phyloP scores from a whole-genome alignment of 73 alveolate genomes.

The Symbiodinium natans region DNA sequence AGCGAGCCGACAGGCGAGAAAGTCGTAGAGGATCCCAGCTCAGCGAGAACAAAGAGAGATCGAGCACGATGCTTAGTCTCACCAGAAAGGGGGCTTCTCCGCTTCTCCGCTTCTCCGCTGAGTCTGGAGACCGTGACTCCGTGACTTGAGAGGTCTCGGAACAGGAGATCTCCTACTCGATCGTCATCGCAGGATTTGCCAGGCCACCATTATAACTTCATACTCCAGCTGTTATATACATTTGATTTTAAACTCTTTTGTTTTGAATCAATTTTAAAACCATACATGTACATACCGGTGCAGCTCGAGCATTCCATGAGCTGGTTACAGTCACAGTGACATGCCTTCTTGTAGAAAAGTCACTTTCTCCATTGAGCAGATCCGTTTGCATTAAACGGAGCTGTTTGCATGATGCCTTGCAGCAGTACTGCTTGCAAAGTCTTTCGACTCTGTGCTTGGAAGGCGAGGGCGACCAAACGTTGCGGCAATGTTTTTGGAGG shows the following conservation, averaged over 20 bases:
- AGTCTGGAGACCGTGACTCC: not conserved
- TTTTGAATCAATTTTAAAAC: no score
- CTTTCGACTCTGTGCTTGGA: no score
- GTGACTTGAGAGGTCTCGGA: conserved; percentile 24
- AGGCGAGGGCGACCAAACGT: not conserved
- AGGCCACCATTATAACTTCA: not conserved
- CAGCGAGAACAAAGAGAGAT: no score
- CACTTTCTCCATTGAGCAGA: no score
- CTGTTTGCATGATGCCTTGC: no score
- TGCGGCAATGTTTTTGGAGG: not conserved
- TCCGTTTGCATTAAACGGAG: no score
- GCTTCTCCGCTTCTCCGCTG: not conserved
- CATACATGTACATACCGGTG: no score
- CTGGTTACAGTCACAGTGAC: not conserved
- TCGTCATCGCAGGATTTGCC: conserved; percentile 37
- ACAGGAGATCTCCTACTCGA: conserved; percentile 54
- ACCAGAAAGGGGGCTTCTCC: no score
- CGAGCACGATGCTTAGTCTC: no score
- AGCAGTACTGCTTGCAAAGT: no score
- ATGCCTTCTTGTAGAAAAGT: not conserved
- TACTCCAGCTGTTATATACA: not conserved
- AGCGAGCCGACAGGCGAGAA: no score
- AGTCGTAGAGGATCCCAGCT: no score
- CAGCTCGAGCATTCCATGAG: not conserved
- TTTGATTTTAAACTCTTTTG: not conserved